Base-by-base conservation (phyloP, 1,139 yeast genomes). In the Pneumocystis murina region DNA sequence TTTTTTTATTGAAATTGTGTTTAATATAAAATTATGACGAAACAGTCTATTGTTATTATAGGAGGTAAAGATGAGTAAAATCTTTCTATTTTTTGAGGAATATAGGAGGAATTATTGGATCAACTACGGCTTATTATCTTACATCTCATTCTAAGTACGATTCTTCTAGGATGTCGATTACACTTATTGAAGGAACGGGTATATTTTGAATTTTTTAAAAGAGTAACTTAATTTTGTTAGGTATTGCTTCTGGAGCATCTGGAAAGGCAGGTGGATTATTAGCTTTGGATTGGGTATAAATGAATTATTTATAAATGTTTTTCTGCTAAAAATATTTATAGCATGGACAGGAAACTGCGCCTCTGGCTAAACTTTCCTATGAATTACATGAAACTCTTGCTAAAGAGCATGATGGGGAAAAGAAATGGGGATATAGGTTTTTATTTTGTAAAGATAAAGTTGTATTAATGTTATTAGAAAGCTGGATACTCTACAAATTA, bases 221-320 rank as follows among this genome's bases (percentile, higher is more conserved):
- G 30, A 48, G 2, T 3, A 12, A 1, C 6, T 24, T 5, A 24
- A 20, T 48, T 24, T 24, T 8, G 28, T 48, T 58, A 38, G 41
- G 43, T 58, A 38, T 68, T 12, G 98, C 97, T 0, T 95, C 97
- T 62, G 98, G 97, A 57, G 98, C 98, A 20, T 84, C 91, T 57
- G 98, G 98, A 64, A 92, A 92, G 71, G 98, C 98, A 2, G 98
- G 98, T 57, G 98, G 98, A 0, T 77, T 92, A 62, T 76, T 92
- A 64, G 97, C 97, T 0, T 79, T 87, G 59, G 90, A 60, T 24
- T 28, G 38, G 54, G 54, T 41, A 41, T 41, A 7, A 17, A 20
- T 41, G 20, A 17, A 41, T n/a, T 2, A 39, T 14, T 3, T 17
- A 16, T 3, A n/a, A n/a, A 2, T 55, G 59, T 16, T 57, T 38